Base-by-base conservation (phyloP, 2,329 filamentous ascomycete species). In the Cytospora leucostoma region DNA sequence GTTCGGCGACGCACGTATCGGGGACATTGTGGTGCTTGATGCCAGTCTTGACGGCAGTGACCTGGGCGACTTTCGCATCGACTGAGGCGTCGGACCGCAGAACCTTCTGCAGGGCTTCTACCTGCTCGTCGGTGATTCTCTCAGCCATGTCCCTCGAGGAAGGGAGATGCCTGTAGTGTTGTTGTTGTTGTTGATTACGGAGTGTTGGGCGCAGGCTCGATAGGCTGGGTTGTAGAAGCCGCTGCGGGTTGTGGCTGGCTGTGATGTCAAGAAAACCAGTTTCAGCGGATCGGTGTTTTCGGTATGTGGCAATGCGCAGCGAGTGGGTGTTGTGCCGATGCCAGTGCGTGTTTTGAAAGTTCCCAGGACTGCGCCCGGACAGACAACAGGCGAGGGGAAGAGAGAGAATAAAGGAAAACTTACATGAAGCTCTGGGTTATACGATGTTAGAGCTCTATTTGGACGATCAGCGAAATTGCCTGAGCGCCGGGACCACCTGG, bases 21-120 rank as follows among this genome's bases (percentile, higher is more conserved):
- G 92, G 92, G 53, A 97, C 91, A 79, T 93, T 93, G 74, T 91
- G 89, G 76, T 96, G 93, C 76, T 97, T 97, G 81, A 97, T 97
- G 74, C 88, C 86, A 51, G 91, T 93, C 78, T 97, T 96, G 76
- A 93, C 81, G 71, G 80, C 82, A 65, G 87, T 91, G 70, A 97
- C 85, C 60, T 85, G 84, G 67, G 86, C 81, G 67, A 92, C 83
- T 74, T 93, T 93, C 58, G 82, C 77, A 71, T 93, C 90, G 70
- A 91, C 80, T 56, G 86, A 82, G 44, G 84, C 82, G 70, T 91
- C 89, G 69, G 85, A 84, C 74, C 79, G 79, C 61, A 87, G 75
- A 65, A 85, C 76, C 53, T 77, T 75, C 67, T 80, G 71, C 67
- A 87, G 77, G 76, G 83, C 80, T 59, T 78, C 75, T 74, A 85